Evolutionary conservation across 345 rosid species (phyloP), one percentile per base, ranked within the genome.

Genomic region (Populus ilicifolia): DNA sequence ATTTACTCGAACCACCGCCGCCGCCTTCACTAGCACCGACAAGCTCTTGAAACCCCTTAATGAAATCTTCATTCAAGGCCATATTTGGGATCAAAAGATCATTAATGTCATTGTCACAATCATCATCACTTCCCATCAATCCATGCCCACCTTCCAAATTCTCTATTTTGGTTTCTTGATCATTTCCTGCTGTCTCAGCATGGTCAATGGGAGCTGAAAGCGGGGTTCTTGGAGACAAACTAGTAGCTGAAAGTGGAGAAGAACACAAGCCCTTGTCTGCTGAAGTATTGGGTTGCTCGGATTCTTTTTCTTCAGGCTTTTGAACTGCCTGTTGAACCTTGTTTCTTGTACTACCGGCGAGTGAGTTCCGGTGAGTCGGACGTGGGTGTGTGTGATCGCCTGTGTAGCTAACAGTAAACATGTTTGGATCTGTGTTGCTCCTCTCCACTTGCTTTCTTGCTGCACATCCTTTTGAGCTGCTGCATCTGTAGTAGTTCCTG

Each of bases 371-470:
- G 84, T 95, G 97, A 39, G 92, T 88, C 1, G 99, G 98, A 35
- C 83, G 90, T 33, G 99, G 97, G 76, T 95, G 99, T 54, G 84
- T 85, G 82, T 95, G 99, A 33, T 95, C 99, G 54, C 97, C 98
- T 61, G 97, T 86, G 86, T 89, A 95, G 71, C 89, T 89, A 20
- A 95, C 88, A 52, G 87, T 82, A 85, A 88, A 92, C 48, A 89
- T 83, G 23, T 84, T 84, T 2, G 92, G 91, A 80, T 95, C 94
- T 27, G 78, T 68, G 46, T 82, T 85, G 85, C 93, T 93, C 77
- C 87, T 79, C 81, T 95, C 99, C n/a, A 95, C 97, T 83, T 93
- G 98, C 86, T 91, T 95, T 65, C 96, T 79, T 1, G 98, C 97
- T n/a, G 80, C 39, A 77, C 99, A 95, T 2, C 96, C 97, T 81